phyloP scores from a whole-genome alignment of 495 filamentous ascomycete species.

The Penicillium manginii region DNA sequence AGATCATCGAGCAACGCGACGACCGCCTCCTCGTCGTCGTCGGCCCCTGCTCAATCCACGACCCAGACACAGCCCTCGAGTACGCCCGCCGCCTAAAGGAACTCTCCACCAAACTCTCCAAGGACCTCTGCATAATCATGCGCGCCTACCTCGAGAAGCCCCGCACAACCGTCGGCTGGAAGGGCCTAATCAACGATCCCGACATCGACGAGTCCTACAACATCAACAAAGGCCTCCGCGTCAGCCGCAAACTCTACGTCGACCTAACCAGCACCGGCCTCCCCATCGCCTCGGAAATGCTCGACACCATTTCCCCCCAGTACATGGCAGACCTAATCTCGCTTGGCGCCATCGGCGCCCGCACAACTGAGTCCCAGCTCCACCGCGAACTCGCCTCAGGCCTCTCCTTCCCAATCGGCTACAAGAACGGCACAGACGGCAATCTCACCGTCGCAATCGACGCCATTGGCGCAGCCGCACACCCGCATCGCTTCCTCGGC shows the following conservation, averaged over 20 bases:
- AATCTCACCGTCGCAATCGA: constrained; percentile 93
- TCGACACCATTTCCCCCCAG: constrained; percentile 97
- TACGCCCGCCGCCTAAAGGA: constrained; percentile 79
- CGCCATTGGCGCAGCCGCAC: constrained; percentile 87
- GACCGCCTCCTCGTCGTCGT: constrained; percentile 93
- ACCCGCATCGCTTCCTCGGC: constrained; percentile 96
- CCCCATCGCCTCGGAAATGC: constrained; percentile 96
- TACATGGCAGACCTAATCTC: constrained; percentile 96
- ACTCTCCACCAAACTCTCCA: constrained; percentile 71
- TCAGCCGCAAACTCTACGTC: constrained; percentile 86
- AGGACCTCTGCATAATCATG: constrained; percentile 93
- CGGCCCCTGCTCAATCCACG: constrained; percentile 96
- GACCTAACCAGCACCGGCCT: constrained; percentile 85
- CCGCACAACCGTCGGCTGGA: constrained; percentile 98
- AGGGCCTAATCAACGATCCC: constrained; percentile 97
- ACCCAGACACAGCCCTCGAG: constrained; percentile 84
- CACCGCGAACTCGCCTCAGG: constrained; percentile 96
- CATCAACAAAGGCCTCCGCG: constrained; percentile 97
- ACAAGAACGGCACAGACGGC: constrained; percentile 99
- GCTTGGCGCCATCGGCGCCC: constrained; percentile 91
- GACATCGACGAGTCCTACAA: constrained; percentile 97
- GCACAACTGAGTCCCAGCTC: constrained; percentile 96
- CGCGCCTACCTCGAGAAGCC: constrained; percentile 99
- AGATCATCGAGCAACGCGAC: constrained; percentile 77
- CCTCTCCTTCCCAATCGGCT: constrained; percentile 95